Percentiles rank a stretch among this genome's conserved stretches.
These are phyloP conservation scores for Dipteronia sinensis DNA, from an alignment of 345 rosid species.

Conservation along the genomic window DNA sequence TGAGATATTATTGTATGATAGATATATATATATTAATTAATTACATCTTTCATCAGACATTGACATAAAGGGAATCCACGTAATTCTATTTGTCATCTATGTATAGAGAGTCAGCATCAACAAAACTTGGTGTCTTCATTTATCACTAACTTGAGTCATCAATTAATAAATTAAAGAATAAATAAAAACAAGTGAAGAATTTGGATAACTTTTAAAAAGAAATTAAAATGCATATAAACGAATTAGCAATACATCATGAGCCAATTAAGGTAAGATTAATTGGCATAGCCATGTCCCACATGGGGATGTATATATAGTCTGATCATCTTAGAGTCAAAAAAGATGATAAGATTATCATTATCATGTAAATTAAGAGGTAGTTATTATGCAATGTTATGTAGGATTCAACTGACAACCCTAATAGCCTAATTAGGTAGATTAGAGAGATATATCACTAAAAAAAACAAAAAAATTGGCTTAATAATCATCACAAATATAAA, in stretches of 20 bases:
- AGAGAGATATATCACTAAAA: neutral
- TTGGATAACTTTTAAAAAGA: neutral
- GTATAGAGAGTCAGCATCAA: neutral
- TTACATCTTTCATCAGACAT: constrained; percentile 18
- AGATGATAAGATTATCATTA: constrained; percentile 2
- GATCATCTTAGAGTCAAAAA: constrained; percentile 1
- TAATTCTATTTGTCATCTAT: neutral
- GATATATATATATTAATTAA: neutral
- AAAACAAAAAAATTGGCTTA: neutral
- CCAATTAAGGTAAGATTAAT: too few relatives aligned
- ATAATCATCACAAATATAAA: constrained; percentile 11
- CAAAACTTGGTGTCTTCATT: constrained; percentile 3
- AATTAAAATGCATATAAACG: too few relatives aligned
- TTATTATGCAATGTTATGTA: constrained; percentile 29
- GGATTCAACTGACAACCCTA: constrained; percentile 32
- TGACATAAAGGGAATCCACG: constrained; percentile 15
- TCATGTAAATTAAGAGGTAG: neutral
- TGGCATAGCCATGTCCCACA: constrained; percentile 8
- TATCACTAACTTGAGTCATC: neutral
- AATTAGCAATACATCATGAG: neutral
- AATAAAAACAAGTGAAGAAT: constrained; percentile 1
- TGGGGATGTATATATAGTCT: neutral
- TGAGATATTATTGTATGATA: too few relatives aligned
- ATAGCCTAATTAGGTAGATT: constrained; percentile 17
- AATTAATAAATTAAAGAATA: constrained; percentile 15